phyloP scores from a whole-genome alignment of 768 basidiomycete genomes.

The Tricholoma furcatifolium region DNA sequence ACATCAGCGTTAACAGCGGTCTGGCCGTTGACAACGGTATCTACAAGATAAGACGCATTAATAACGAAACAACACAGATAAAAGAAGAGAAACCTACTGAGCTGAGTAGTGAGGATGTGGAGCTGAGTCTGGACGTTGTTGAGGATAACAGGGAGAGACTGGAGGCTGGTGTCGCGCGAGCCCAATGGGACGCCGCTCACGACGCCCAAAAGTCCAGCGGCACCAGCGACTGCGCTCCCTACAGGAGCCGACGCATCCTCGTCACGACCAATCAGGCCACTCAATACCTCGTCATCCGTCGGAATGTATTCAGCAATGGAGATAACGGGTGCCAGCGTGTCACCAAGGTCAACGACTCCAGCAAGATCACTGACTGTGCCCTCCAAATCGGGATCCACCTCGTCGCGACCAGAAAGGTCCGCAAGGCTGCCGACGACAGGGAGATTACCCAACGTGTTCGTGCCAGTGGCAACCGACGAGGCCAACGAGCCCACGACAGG shows the following conservation, averaged over 20 bases:
- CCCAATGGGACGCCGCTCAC: not conserved
- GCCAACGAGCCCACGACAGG: too few relatives aligned
- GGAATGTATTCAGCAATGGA: too few relatives aligned
- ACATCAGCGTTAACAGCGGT: not conserved
- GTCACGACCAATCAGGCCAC: not conserved
- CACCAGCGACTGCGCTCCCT: not conserved
- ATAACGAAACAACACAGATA: not conserved
- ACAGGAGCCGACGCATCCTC: not conserved
- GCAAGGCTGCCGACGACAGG: too few relatives aligned
- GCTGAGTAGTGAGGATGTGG: not conserved
- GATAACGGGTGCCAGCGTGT: too few relatives aligned
- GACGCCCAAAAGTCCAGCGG: too few relatives aligned
- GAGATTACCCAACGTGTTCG: too few relatives aligned
- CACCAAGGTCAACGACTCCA: too few relatives aligned
- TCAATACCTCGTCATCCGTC: too few relatives aligned
- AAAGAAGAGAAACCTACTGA: not conserved
- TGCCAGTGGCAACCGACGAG: too few relatives aligned
- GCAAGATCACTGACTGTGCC: too few relatives aligned
- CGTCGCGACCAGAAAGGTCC: not conserved
- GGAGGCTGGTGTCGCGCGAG: not conserved
- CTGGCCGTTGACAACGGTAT: not conserved
- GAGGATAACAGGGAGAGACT: not conserved
- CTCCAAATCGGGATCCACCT: too few relatives aligned
- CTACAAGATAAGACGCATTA: not conserved
- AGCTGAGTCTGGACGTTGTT: not conserved